Base-by-base conservation (phyloP, 805 yeast genomes). In the Saccharomycopsis sp. region DNA sequence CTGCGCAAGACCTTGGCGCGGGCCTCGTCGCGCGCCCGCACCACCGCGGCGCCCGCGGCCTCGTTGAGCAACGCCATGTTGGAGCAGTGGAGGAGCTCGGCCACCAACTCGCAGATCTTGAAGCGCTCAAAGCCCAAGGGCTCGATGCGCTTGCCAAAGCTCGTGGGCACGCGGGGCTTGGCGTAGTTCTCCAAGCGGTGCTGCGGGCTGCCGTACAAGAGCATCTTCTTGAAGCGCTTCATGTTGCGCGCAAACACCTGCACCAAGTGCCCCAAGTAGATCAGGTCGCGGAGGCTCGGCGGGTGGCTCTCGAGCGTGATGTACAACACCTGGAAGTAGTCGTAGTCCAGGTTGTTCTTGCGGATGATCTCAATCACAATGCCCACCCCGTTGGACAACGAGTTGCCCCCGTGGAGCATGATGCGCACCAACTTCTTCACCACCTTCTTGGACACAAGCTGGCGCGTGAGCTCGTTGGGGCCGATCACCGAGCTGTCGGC, bases 291-390 rank as follows among this genome's bases (percentile, higher is more conserved):
- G 46, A 92, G 83, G 15, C 85, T 84, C 5, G 99, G 98, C 3
- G 97, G 97, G 66, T 91, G 94, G 23, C 91, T 84, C 59, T 91
- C 95, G 12, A 57, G 21, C 0, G 96, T 84, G 50, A 89, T 85
- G 70, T 84, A 85, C 64, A 88, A 74, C 21, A 95, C 95, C 59
- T 96, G 95, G 52, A 89, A 87, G 52, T 83, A 78, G 72, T 94
- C 99, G 71, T 94, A 94, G 70, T 94, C 99, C 0, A 97, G 89
- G 68, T 94, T 94, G 69, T 94, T 94, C 69, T 94, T 94, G 66
- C 99, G 81, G 58, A 94, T 94, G 48, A 94, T 81, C 72, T 94
- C 99, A 64, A 94, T 92, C 37, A 94, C 83, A 24, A 94, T 90
- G 3, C 97, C 95, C 34, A 94, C 99, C 66, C 97, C 96, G 65